These are phyloP conservation scores for Aspergillus conjunctus DNA, from an alignment of 495 filamentous ascomycete species.

Conservation along the genomic window DNA sequence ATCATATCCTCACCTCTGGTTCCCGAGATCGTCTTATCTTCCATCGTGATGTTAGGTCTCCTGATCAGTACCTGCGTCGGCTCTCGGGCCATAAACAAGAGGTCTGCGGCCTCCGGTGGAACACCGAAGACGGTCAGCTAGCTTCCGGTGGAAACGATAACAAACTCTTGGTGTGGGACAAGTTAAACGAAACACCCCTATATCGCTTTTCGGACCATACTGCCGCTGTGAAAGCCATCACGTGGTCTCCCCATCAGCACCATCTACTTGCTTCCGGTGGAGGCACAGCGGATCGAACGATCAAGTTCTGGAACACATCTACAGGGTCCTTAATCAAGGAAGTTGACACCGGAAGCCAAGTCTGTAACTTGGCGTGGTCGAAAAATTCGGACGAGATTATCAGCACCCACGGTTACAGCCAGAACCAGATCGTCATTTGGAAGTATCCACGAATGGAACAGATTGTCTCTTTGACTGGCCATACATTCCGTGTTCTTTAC, in stretches of 20 bases:
- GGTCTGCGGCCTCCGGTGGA: conserved; percentile 97
- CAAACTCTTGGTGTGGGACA: conserved; percentile 98
- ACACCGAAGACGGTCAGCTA: conserved; percentile 88
- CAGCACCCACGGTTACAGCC: conserved; percentile 94
- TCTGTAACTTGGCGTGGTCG: conserved; percentile 95
- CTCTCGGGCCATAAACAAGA: conserved; percentile 94
- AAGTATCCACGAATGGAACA: conserved; percentile 98
- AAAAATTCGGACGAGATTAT: conserved; percentile 97
- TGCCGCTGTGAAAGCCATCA: conserved; percentile 95
- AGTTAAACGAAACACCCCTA: conserved; percentile 78
- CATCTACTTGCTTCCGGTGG: conserved; percentile 93
- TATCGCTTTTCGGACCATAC: conserved; percentile 93
- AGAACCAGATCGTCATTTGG: conserved; percentile 98
- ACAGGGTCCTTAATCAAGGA: conserved; percentile 76
- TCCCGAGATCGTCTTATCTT: conserved; percentile 91
- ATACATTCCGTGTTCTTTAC: conserved; percentile 95
- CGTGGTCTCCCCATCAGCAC: conserved; percentile 97
- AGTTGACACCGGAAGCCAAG: conserved; percentile 93
- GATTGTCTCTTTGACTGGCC: conserved; percentile 89
- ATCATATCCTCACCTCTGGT: conserved; percentile 93
- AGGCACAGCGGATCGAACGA: conserved; percentile 90
- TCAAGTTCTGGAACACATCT: conserved; percentile 96
- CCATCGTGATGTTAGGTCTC: conserved; percentile 93
- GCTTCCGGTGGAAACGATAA: conserved; percentile 99
- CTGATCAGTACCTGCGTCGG: conserved; percentile 83